These are phyloP conservation scores for Hamamelis virginiana DNA, from an alignment of 164 flowering plant genomes.

Conservation along the genomic window DNA sequence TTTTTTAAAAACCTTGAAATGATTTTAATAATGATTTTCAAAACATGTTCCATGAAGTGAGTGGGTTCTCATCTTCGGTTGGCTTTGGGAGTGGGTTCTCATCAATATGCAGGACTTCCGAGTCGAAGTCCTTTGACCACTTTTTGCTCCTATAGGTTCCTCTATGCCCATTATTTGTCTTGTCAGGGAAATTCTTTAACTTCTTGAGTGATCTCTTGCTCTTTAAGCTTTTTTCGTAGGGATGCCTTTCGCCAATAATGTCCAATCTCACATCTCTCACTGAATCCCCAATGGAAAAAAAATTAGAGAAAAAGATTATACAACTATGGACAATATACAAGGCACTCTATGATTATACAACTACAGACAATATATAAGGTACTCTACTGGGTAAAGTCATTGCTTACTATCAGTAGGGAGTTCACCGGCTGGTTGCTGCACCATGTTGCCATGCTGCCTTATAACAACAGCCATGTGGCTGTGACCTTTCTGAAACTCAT, in stretches of 20 bases:
- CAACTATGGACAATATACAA: not conserved
- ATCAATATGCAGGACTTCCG: conserved; percentile 71
- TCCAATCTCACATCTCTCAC: conserved; percentile 60
- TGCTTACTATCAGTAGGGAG: conserved; percentile 43
- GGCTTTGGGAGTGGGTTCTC: conserved; percentile 63
- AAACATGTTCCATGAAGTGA: too few relatives aligned
- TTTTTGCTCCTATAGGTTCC: conserved; percentile 62
- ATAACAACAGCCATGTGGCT: conserved; percentile 99
- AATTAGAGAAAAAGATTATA: not conserved
- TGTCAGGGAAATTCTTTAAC: conserved; percentile 80
- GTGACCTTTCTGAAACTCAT: conserved; percentile 98
- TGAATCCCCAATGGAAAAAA: conserved; percentile 24
- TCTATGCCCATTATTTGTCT: conserved; percentile 34
- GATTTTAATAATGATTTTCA: too few relatives aligned
- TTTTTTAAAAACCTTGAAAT: too few relatives aligned
- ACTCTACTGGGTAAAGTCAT: not conserved
- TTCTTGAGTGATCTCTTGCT: conserved; percentile 54
- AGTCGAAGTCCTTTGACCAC: conserved; percentile 69
- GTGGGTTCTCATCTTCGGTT: too few relatives aligned
- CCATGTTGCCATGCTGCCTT: conserved; percentile 34
- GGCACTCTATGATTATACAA: not conserved
- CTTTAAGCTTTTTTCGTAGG: conserved; percentile 47
- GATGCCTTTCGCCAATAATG: conserved; percentile 57
- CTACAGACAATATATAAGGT: too few relatives aligned
- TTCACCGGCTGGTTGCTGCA: conserved; percentile 24